These are phyloP conservation scores for Aspergillus heteromorphus DNA, from an alignment of 495 filamentous ascomycete species.

Conservation along the genomic window DNA sequence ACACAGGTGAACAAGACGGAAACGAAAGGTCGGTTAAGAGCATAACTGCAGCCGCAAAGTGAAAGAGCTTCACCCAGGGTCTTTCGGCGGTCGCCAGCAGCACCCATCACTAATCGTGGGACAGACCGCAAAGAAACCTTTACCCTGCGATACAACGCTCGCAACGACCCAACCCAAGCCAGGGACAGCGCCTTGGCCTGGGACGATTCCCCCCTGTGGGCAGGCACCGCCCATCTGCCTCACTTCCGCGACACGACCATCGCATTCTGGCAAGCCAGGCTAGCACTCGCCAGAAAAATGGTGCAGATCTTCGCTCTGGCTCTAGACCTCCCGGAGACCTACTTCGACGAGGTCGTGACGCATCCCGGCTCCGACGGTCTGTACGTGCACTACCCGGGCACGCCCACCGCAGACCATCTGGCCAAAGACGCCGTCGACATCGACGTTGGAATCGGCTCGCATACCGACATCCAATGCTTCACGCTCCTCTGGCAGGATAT, in stretches of 20 bases:
- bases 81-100: too few species aligned
- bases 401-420: conserved; percentile 24
- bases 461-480: conserved; percentile 55
- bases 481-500: conserved; percentile 55
- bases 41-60: too few species aligned
- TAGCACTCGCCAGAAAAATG: conserved; percentile 42
- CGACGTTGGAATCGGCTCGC: conserved; percentile 49
- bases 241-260: conserved; percentile 42
- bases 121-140: conserved; percentile 39
- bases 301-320: conserved; percentile 46
- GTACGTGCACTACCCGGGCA: conserved; percentile 46
- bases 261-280: conserved; percentile 42
- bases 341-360: conserved; percentile 47
- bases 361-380: conserved; percentile 46
- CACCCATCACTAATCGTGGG: too few species aligned
- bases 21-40: conserved; percentile 17
- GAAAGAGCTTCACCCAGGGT: too few species aligned
- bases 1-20: conserved; percentile 26
- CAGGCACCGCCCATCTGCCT: conserved; percentile 41
- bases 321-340: conserved; percentile 43
- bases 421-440: conserved; percentile 17
- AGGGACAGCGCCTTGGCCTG: conserved; percentile 28
- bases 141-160: conserved; percentile 39
- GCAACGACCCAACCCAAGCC: conserved; percentile 39
- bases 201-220: conserved; percentile 38